phyloP scores from a whole-genome alignment of 139 green algal genomes.

The Zygnema circumcarinatum region DNA sequence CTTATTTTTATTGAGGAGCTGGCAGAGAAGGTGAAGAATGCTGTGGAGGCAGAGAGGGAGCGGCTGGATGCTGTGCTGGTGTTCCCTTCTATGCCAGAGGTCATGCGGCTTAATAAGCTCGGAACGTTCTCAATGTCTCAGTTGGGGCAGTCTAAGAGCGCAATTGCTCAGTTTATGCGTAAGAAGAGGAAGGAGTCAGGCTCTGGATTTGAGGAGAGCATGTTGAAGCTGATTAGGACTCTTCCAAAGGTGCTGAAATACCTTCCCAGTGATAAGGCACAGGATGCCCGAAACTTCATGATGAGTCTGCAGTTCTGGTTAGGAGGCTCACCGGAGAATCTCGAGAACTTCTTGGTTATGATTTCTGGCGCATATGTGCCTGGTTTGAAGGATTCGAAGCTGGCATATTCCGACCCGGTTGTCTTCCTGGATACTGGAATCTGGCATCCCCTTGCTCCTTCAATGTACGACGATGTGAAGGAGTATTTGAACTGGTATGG shows the following conservation, averaged over 20 bases:
- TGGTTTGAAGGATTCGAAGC: constrained; percentile 77
- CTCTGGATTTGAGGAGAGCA: constrained; percentile 94
- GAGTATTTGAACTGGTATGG: constrained; percentile 97
- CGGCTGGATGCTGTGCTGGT: constrained; percentile 94
- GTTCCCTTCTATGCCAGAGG: constrained; percentile 98
- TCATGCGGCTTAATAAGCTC: constrained; percentile 98
- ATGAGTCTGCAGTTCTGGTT: constrained; percentile 99
- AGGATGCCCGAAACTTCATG: constrained; percentile 90
- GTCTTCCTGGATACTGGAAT: constrained; percentile 96
- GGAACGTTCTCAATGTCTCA: constrained; percentile 96
- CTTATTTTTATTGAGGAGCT: constrained; percentile 99
- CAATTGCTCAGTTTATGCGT: constrained; percentile 96
- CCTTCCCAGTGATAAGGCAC: constrained; percentile 88
- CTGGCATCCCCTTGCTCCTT: constrained; percentile 89
- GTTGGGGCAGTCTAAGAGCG: constrained; percentile 91
- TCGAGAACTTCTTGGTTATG: constrained; percentile 97
- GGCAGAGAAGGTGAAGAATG: constrained; percentile 94
- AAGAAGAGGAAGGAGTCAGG: constrained; percentile 68
- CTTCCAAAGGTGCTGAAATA: constrained; percentile 91
- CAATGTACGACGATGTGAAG: constrained; percentile 97
- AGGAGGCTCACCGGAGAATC: constrained; percentile 94
- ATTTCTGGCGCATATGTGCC: constrained; percentile 86
- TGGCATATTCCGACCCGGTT: constrained; percentile 82
- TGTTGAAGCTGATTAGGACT: constrained; percentile 95
- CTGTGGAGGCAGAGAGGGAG: constrained; percentile 79